Evolutionary conservation across 2,329 filamentous ascomycete species (phyloP), one percentile per base, ranked within the genome.

Genomic region (Hypoxylon sp.): DNA sequence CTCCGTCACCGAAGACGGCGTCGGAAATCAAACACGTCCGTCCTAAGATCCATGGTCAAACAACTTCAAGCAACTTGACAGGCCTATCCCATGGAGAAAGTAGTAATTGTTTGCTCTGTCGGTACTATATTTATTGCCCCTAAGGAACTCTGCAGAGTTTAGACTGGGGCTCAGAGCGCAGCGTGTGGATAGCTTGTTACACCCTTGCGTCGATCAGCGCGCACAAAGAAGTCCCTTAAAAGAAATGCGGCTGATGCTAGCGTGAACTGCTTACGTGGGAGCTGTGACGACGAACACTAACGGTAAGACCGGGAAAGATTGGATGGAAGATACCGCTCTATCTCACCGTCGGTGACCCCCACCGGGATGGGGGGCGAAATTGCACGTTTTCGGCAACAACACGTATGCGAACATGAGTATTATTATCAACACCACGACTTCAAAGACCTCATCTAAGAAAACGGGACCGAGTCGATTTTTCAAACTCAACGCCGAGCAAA

Each of bases 261-360:
- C 38, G 38, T 43, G 38, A 17, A 19, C 38, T 17, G 38, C 38
- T 43, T 43, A 43, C 38, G 38, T 43, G 38, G 19, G 38, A 19
- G n/a, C 38, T 43, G n/a, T 43, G n/a, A n/a, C n/a, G n/a, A n/a
- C n/a, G n/a, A n/a, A n/a, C n/a, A n/a, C n/a, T n/a, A n/a, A n/a
- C n/a, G n/a, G n/a, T n/a, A n/a, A n/a, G n/a, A n/a, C n/a, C n/a
- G n/a, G n/a, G n/a, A n/a, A n/a, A n/a, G n/a, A n/a, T n/a, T n/a
- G 23, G 23, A 23, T 23, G 2, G 23, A 23, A 30, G 6, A 7
- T 30, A 30, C 28, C 28, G 5, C 6, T 6, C 5, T 6, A 7
- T 6, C 5, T 30, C 3, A n/a, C 14, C 11, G 13, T n/a, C 1
- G 6, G 14, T 9, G 38, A 43, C 38, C 38, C 17, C 17, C 17